A percentile compares a stretch with the other conserved stretches of the same genome.
Conservation (phyloP, 257 asterid species). For the Buddleja alternifolia region DNA sequence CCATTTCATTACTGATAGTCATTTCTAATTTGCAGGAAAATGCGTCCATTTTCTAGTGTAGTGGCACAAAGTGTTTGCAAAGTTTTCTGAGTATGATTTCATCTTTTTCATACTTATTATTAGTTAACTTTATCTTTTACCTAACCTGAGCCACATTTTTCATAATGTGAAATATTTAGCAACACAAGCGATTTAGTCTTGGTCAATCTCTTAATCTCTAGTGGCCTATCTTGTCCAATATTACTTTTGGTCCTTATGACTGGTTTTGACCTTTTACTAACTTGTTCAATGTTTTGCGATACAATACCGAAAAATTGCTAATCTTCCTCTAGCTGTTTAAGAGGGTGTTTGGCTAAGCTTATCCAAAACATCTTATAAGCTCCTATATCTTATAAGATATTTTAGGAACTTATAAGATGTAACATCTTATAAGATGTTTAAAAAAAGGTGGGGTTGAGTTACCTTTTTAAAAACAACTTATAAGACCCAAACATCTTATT, state of each 20-base stretch:
- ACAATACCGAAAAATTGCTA: conserved; percentile 13
- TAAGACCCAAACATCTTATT: no score
- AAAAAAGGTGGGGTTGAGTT: no score
- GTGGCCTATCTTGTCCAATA: no score
- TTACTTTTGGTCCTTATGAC: background rate
- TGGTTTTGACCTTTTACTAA: background rate
- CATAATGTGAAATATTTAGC: background rate
- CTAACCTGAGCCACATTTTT: conserved; percentile 4
- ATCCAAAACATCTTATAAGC: no score
- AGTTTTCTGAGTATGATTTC: background rate
- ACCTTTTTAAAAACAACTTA: no score
- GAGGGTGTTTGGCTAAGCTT: no score
- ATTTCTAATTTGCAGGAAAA: conserved; percentile 1
- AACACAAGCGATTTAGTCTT: background rate
- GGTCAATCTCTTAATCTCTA: no score
- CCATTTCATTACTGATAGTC: conserved; percentile 7
- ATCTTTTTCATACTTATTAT: background rate
- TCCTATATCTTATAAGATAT: no score
- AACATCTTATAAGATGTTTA: no score
- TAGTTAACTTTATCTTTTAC: no score
- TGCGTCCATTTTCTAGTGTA: conserved; percentile 15
- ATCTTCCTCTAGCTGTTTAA: conserved; percentile 6
- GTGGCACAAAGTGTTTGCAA: background rate
- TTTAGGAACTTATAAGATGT: no score
- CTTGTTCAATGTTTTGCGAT: background rate